Evolutionary conservation across 2,329 filamentous ascomycete species (phyloP).

Genomic region (Aspergillus sp.): DNA sequence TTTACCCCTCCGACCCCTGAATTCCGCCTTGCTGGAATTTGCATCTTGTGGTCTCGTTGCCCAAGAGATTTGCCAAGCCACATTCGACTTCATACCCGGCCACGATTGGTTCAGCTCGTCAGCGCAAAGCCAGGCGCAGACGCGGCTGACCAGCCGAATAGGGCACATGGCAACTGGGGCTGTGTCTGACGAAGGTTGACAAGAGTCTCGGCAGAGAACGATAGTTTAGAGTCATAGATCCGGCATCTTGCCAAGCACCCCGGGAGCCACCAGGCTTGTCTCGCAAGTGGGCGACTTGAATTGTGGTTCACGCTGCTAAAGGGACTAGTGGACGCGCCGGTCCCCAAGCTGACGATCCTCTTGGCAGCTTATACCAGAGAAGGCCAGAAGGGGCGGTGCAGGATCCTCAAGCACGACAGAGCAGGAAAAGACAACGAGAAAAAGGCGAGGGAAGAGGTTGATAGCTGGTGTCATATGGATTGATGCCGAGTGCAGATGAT

Average conservation of each 20-base stretch:
- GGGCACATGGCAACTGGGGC: constrained; percentile 15
- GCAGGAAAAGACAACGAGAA: background rate
- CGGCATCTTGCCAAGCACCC: constrained; percentile 15
- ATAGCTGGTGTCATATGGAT: background rate
- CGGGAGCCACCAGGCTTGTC: constrained; percentile 7
- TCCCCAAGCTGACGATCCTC: constrained; percentile 17
- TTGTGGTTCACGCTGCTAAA: constrained; percentile 2
- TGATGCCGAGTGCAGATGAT: background rate
- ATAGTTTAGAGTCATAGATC: constrained; percentile 11
- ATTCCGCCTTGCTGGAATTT: constrained; percentile 8
- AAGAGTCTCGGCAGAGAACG: constrained; percentile 15
- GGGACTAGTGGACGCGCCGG: constrained; percentile 11
- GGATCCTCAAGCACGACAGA: background rate
- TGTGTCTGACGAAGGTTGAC: constrained; percentile 15
- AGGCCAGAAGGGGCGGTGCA: constrained; percentile 9
- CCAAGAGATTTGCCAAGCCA: constrained; percentile 14
- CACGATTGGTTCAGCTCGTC: constrained; percentile 13
- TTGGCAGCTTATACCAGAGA: constrained; percentile 12
- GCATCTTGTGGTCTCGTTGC: background rate
- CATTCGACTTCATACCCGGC: constrained; percentile 9
- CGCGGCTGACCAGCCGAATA: background rate
- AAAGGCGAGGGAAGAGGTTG: background rate
- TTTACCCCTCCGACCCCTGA: background rate
- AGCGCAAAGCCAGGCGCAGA: background rate
- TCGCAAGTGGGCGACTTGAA: constrained; percentile 5